Percentiles rank a stretch among this genome's conserved stretches.
Conservation (phyloP, 2,329 filamentous ascomycete genomes). For the Talaromyces rugulosus region DNA sequence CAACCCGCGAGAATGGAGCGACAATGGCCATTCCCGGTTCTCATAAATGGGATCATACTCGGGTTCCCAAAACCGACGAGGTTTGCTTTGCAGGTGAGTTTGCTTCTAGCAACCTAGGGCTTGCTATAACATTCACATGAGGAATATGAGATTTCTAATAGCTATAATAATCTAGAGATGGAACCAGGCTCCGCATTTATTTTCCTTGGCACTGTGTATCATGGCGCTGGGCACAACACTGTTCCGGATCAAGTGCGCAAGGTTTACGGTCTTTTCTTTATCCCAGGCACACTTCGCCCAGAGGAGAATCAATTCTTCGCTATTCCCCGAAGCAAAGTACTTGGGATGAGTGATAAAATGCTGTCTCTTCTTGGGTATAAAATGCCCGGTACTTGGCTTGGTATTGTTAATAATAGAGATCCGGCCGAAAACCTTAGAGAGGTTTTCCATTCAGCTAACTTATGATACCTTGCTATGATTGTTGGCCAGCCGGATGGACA, state of each 20-base stretch:
- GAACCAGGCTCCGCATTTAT: constrained; percentile 32
- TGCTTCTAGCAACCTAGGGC: not conserved
- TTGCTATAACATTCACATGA: no score
- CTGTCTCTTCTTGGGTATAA: constrained; percentile 30
- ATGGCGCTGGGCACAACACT: constrained; percentile 30
- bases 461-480: no score
- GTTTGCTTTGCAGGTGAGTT: constrained; percentile 26
- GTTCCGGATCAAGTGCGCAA: constrained; percentile 20
- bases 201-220: constrained; percentile 29
- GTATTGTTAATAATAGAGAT: constrained; percentile 28
- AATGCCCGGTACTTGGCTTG: constrained; percentile 26
- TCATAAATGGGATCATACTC: constrained; percentile 28
- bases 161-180: constrained; percentile 29
- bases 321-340: constrained; percentile 25
- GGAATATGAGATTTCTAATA: not conserved
- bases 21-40: constrained; percentile 31
- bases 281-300: constrained; percentile 24
- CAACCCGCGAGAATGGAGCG: constrained; percentile 27
- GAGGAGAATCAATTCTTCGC: constrained; percentile 35
- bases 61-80: constrained; percentile 23
- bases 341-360: constrained; percentile 30
- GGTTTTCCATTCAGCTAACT: no score
- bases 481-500: no score
- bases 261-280: constrained; percentile 29
- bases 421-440: constrained; percentile 14